phyloP scores from a whole-genome alignment of 148 eudicot species.

The Diospyros kaki region DNA sequence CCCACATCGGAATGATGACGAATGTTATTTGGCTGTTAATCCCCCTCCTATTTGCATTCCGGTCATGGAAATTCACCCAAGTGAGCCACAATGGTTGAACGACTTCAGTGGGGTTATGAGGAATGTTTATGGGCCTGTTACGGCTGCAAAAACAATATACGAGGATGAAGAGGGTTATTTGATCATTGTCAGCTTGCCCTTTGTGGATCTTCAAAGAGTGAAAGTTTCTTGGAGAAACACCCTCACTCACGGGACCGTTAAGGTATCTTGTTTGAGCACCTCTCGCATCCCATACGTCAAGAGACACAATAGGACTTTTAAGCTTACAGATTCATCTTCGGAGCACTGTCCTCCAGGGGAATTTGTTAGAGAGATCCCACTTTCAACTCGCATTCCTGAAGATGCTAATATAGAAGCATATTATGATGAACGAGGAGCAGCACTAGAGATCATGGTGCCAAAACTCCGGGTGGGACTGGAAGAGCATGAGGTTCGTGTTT shows the following conservation, averaged over 20 bases:
- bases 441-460: slow-evolving; percentile 36
- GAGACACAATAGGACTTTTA: slow-evolving; percentile 34
- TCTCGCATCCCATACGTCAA: slow-evolving; percentile 28
- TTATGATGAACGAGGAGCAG: slow-evolving; percentile 25
- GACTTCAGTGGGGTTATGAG: slow-evolving; percentile 40
- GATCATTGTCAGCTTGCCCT: slow-evolving; percentile 34
- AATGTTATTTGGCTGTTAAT: slow-evolving; percentile 20
- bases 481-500: slow-evolving; percentile 40
- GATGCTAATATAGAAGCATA: slow-evolving; percentile 43
- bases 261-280: slow-evolving; percentile 33
- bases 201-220: slow-evolving; percentile 32
- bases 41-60: slow-evolving; percentile 19
- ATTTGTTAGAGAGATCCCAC: slow-evolving; percentile 32
- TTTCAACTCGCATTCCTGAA: slow-evolving; percentile 33
- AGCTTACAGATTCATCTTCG: slow-evolving; percentile 29
- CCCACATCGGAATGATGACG: slow-evolving; percentile 21
- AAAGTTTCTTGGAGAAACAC: slow-evolving; percentile 42
- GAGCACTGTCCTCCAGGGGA: slow-evolving; percentile 43
- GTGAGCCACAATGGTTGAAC: slow-evolving; percentile 30
- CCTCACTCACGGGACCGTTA: slow-evolving; percentile 30
- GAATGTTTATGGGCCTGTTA: slow-evolving; percentile 35
- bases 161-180: slow-evolving; percentile 38
- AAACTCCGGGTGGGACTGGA: slow-evolving; percentile 36
- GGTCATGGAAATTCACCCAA: slow-evolving; percentile 15
- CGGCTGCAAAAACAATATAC: slow-evolving; percentile 40